phyloP scores from a whole-genome alignment of 148 eudicot genomes.

The Silene conica region DNA sequence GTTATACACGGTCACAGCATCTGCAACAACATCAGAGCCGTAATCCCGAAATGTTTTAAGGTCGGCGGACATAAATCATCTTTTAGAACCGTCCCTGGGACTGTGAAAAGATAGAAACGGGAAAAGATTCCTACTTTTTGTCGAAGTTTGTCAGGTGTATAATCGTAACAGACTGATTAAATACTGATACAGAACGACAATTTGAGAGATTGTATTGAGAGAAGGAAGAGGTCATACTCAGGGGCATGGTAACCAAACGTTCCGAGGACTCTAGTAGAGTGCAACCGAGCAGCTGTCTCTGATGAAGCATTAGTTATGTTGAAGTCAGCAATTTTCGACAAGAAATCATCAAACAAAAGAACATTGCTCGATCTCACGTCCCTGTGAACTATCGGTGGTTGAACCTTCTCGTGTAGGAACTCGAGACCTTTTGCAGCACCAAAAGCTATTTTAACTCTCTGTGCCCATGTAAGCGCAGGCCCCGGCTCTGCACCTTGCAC shows the following conservation, averaged over 20 bases:
- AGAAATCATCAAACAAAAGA: conserved; percentile 50
- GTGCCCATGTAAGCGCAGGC: conserved; percentile 54
- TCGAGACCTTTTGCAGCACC: conserved; percentile 76
- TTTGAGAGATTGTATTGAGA: neutral
- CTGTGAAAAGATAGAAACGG: too few relatives aligned
- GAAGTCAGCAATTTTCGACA: conserved; percentile 65
- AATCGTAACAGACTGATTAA: too few relatives aligned
- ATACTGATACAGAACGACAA: neutral
- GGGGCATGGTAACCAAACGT: conserved; percentile 86
- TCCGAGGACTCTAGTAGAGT: conserved; percentile 70
- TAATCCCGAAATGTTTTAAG: too few relatives aligned
- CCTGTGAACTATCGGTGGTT: conserved; percentile 65
- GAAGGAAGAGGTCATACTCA: conserved; percentile 36
- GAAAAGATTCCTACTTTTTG: too few relatives aligned
- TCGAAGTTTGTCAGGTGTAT: too few relatives aligned
- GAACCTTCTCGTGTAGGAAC: conserved; percentile 65
- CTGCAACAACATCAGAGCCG: too few relatives aligned
- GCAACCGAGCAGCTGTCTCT: conserved; percentile 69
- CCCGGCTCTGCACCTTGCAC: conserved; percentile 79
- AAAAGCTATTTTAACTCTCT: conserved; percentile 60
- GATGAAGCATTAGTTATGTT: conserved; percentile 56
- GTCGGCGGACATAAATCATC: too few relatives aligned
- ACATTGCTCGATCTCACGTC: conserved; percentile 80
- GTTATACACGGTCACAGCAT: neutral
- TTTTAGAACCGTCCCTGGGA: too few relatives aligned